These are phyloP conservation scores for Gamsiella multidivaricata DNA, from an alignment of 192 early-diverging fungal species.

Conservation along the genomic window DNA sequence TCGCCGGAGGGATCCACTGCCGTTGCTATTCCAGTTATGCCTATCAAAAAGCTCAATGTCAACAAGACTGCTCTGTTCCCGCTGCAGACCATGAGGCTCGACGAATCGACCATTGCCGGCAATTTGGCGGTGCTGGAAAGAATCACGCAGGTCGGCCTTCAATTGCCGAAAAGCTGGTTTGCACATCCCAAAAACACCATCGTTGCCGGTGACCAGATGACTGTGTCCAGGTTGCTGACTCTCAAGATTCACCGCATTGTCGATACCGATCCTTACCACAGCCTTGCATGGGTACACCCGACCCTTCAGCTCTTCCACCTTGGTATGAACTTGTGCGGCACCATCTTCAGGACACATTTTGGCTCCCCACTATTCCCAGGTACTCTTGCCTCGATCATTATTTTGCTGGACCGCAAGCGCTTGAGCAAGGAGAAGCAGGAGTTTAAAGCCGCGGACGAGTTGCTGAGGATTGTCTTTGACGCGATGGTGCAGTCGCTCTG, in stretches of 20 bases:
- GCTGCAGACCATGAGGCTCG: conserved; percentile 26
- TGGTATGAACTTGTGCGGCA: not conserved
- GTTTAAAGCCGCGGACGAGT: conserved; percentile 16
- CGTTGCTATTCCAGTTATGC: conserved; percentile 1
- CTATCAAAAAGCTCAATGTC: conserved; percentile 9
- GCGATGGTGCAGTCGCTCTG: conserved; percentile 1
- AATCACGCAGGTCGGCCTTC: conserved; percentile 6
- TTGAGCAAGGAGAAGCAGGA: conserved; percentile 15
- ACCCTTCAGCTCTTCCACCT: conserved; percentile 23
- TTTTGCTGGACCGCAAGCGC: conserved; percentile 11
- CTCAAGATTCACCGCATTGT: conserved; percentile 14
- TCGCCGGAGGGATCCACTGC: conserved; percentile 10
- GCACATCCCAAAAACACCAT: conserved; percentile 7
- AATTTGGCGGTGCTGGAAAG: conserved; percentile 25
- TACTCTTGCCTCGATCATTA: conserved; percentile 7
- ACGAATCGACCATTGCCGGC: conserved; percentile 29
- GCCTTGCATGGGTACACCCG: conserved; percentile 19
- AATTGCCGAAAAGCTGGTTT: conserved; percentile 23
- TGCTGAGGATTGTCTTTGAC: conserved; percentile 18
- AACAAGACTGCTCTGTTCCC: conserved; percentile 15
- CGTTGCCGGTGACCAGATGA: conserved; percentile 17
- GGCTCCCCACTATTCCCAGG: conserved; percentile 16
- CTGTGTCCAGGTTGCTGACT: conserved; percentile 23
- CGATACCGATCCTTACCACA: conserved; percentile 13
- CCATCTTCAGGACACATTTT: conserved; percentile 21